Percentiles rank a stretch among this genome's conserved stretches.
Evolutionary conservation across 805 yeast genomes (phyloP).

Genomic region (Metschnikowia hibisci): DNA sequence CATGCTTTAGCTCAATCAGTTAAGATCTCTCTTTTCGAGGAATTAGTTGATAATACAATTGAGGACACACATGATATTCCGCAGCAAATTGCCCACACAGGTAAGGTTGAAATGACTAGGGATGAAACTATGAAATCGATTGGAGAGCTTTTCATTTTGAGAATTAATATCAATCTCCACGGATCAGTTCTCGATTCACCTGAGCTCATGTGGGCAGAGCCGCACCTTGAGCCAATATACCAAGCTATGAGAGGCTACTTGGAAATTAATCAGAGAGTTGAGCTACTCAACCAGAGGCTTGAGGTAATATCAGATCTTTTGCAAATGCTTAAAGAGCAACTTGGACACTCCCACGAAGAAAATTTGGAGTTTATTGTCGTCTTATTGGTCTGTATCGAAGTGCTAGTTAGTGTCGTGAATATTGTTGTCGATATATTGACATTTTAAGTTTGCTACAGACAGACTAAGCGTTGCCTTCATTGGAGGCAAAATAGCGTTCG

Average conservation of each 20-base stretch:
- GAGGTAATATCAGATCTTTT: constrained; percentile 91
- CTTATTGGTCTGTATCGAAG: constrained; percentile 87
- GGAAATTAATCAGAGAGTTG: constrained; percentile 92
- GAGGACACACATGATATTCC: constrained; percentile 98
- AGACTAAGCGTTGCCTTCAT: neutral
- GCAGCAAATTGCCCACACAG: constrained; percentile 89
- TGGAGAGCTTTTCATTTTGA: constrained; percentile 87
- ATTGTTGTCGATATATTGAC: constrained; percentile 57
- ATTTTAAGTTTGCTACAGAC: constrained; percentile 12
- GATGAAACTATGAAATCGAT: constrained; percentile 96
- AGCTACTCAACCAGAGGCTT: constrained; percentile 80
- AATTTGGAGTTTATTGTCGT: constrained; percentile 89
- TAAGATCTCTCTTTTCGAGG: constrained; percentile 92
- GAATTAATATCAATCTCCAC: constrained; percentile 78
- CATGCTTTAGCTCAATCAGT: constrained; percentile 96
- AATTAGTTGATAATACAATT: constrained; percentile 91
- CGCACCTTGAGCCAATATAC: constrained; percentile 94
- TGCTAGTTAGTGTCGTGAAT: constrained; percentile 79
- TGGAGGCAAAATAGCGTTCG: neutral
- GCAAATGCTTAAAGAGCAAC: constrained; percentile 95
- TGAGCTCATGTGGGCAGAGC: constrained; percentile 98
- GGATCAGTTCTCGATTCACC: constrained; percentile 94
- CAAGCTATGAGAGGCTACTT: constrained; percentile 95
- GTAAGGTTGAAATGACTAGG: constrained; percentile 91
- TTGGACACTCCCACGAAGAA: constrained; percentile 91